Evolutionary conservation across 1,284 basidiomycete species (phyloP), one percentile per base, ranked within the genome.

Genomic region (Ustilago esculenta): DNA sequence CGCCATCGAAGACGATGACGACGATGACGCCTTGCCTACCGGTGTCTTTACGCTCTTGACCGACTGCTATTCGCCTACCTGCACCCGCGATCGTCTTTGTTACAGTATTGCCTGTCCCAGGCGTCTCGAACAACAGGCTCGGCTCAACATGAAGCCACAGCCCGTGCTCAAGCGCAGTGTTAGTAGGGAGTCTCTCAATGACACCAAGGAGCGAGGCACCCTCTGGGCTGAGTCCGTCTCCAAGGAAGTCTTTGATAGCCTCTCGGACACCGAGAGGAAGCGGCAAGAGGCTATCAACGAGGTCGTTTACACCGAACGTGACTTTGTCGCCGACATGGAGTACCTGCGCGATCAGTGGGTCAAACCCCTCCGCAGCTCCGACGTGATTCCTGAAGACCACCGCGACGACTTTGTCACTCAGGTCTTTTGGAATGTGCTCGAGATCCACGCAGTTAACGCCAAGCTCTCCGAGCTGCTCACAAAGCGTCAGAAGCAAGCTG

Each of bases 241-340:
- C 7, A 89, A 91, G 81, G 95, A 98, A 79, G 89, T 98, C 35
- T 89, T 92, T 36, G 92, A 95, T 76, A 92, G 90, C 76, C 92
- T 98, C 33, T 90, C 90, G 3, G 94, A 97, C 63, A 86, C 85
- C 30, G 96, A 99, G 85, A 94, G 96, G 86, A 95, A 89, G 83
- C 88, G 96, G 2, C 96, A 99, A 81, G 96, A 99, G 83, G 92
- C 94, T 27, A 98, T 99, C 85, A 98, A 98, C 82, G 96, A 99
- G 84, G 92, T 97, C 69, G 95, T 98, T 51, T 97, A 97, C 82
- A 98, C 96, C 15, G 96, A 98, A 82, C 88, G 94, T 17, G 94
- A 98, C 84, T 98, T 98, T 83, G 94, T 98, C 36, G 87, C 92
- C 51, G 95, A 97, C 83, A 89, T 98, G 87, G 96, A 99, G 83